phyloP scores from a whole-genome alignment of 768 basidiomycete genomes.

The Pluteus cervinus region DNA sequence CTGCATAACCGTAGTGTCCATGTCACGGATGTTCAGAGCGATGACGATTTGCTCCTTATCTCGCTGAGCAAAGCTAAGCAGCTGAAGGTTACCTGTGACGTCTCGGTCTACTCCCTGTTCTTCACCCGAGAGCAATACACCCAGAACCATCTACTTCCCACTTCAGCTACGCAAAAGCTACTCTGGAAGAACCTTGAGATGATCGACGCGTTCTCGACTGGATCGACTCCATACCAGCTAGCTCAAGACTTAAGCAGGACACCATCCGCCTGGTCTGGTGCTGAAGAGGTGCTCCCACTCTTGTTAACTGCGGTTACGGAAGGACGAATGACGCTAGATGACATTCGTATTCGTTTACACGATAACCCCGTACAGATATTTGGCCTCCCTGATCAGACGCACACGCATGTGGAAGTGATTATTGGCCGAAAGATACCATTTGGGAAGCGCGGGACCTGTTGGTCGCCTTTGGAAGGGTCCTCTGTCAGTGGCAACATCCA shows the following conservation, averaged over 20 bases:
- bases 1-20: slow-evolving; percentile 86
- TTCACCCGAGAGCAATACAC: slow-evolving; percentile 76
- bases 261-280: slow-evolving; percentile 68
- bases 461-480: slow-evolving; percentile 78
- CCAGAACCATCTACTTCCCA: slow-evolving; percentile 57
- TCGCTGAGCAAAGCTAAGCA: slow-evolving; percentile 91
- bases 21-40: slow-evolving; percentile 80
- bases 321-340: slow-evolving; percentile 74
- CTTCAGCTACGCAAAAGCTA: slow-evolving; percentile 67
- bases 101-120: slow-evolving; percentile 88
- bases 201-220: slow-evolving; percentile 90
- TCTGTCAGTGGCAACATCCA: slow-evolving; percentile 73
- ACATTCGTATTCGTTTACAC: slow-evolving; percentile 75
- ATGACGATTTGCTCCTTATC: slow-evolving; percentile 86
- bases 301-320: slow-evolving; percentile 81
- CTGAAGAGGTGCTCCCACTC: slow-evolving; percentile 83
- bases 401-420: slow-evolving; percentile 91
- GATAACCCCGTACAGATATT: slow-evolving; percentile 94
- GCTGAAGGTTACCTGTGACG: slow-evolving; percentile 94
- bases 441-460: slow-evolving; percentile 40
- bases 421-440: slow-evolving; percentile 69
- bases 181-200: slow-evolving; percentile 81
- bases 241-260: slow-evolving; percentile 54
- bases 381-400: slow-evolving; percentile 76
- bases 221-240: slow-evolving; percentile 74